Conservation (phyloP, 2,329 filamentous ascomycete genomes). For the Ceratocystis alfenasii region DNA sequence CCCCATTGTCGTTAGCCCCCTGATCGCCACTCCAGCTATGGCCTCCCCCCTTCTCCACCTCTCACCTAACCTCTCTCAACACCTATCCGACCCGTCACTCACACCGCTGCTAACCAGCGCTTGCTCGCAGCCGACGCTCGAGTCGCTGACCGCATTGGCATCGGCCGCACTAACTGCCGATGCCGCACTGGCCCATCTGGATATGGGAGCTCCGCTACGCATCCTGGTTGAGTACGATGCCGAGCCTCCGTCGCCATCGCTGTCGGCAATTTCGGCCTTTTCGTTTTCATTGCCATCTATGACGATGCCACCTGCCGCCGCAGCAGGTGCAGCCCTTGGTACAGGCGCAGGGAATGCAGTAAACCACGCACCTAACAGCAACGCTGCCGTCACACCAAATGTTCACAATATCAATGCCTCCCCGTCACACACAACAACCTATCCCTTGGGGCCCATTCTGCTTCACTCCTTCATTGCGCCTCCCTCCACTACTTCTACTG, state of each 20-base stretch:
- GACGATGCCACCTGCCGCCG: neutral
- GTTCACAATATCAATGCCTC: neutral
- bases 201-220: constrained; percentile 42
- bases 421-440: neutral
- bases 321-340: neutral
- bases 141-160: constrained; percentile 42
- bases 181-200: constrained; percentile 41
- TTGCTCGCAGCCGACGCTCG: constrained; percentile 33
- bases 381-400: neutral
- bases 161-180: constrained; percentile 42
- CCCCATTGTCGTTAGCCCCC: neutral
- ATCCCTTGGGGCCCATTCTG: constrained; percentile 15
- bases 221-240: constrained; percentile 42
- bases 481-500: neutral
- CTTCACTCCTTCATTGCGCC: constrained; percentile 21
- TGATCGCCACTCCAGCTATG: constrained; percentile 8
- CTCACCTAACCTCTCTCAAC: constrained; percentile 31
- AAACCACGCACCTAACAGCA: neutral
- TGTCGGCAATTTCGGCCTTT: neutral
- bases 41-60: constrained; percentile 16
- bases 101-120: constrained; percentile 47
- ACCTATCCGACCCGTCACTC: constrained; percentile 46
- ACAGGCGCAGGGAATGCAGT: neutral
- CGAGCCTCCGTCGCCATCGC: constrained; percentile 6
- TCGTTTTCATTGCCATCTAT: neutral